phyloP scores from a whole-genome alignment of 2,329 filamentous ascomycete species.

The Aspergillus ustus region DNA sequence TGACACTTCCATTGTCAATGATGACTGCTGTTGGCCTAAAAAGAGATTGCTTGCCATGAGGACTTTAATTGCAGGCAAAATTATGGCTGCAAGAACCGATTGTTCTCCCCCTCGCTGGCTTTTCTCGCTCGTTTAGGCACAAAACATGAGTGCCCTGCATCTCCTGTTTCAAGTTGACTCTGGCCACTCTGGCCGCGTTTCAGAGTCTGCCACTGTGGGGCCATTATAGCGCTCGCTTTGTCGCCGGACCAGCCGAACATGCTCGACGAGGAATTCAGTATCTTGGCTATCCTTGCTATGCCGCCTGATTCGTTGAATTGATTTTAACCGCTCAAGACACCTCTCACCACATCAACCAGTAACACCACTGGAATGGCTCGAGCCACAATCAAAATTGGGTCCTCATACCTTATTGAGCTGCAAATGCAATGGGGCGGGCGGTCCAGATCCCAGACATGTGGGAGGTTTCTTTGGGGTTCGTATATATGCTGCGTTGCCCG shows the following conservation, averaged over 20 bases:
- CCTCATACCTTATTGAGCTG: constrained; percentile 2
- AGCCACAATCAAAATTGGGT: constrained; percentile 8
- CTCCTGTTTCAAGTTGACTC: constrained; percentile 25
- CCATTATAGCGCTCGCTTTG: constrained; percentile 14
- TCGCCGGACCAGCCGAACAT: constrained; percentile 21
- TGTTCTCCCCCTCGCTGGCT: not conserved
- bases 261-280: constrained; percentile 24
- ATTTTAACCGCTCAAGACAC: constrained; percentile 3
- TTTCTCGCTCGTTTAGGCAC: not conserved
- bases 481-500: constrained; percentile 14
- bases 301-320: constrained; percentile 19
- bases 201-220: constrained; percentile 11
- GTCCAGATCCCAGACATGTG: constrained; percentile 8
- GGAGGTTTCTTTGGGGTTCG: not conserved
- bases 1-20: not conserved
- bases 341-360: constrained; percentile 2
- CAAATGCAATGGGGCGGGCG: constrained; percentile 8
- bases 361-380: constrained; percentile 14
- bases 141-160: not conserved
- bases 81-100: not conserved
- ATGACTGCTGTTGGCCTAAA: not conserved
- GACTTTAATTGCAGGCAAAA: not conserved
- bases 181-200: constrained; percentile 21
- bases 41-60: not conserved
- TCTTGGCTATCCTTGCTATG: constrained; percentile 8